Evolutionary conservation across 495 filamentous ascomycete species (phyloP).

Genomic region (Evernia prunastri): DNA sequence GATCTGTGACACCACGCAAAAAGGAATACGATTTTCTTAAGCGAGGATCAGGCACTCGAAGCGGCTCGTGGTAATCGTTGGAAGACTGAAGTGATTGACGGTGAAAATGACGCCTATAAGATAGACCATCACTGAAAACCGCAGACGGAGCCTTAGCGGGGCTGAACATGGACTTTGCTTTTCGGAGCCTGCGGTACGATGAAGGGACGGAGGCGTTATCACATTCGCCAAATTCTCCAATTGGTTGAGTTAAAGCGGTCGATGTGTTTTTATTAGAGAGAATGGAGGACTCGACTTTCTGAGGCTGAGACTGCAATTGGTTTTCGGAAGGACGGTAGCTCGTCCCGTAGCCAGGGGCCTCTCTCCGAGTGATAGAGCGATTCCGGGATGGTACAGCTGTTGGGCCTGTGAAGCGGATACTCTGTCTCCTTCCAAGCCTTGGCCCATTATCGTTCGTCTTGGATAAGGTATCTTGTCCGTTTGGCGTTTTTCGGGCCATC

Average conservation of each 20-base stretch:
- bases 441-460: background rate
- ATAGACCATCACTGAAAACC: constrained; percentile 18
- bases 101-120: constrained; percentile 16
- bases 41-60: constrained; percentile 27
- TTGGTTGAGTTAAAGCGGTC: constrained; percentile 28
- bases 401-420: constrained; percentile 50
- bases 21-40: constrained; percentile 59
- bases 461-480: background rate
- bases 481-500: constrained; percentile 1
- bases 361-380: constrained; percentile 25
- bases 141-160: constrained; percentile 41
- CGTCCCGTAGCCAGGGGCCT: constrained; percentile 5
- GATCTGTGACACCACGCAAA: constrained; percentile 38
- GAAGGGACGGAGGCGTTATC: constrained; percentile 60
- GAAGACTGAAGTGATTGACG: constrained; percentile 20
- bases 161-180: constrained; percentile 65
- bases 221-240: constrained; percentile 29
- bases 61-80: constrained; percentile 9
- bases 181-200: constrained; percentile 67
- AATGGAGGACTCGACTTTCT: constrained; percentile 25
- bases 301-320: constrained; percentile 20
- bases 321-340: constrained; percentile 6
- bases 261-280: constrained; percentile 32
- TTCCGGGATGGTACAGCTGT: constrained; percentile 25
- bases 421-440: constrained; percentile 35